A percentile compares a stretch with the other conserved stretches of the same genome.
phyloP scores from a whole-genome alignment of 768 basidiomycete genomes.

The Pholiota conissans region DNA sequence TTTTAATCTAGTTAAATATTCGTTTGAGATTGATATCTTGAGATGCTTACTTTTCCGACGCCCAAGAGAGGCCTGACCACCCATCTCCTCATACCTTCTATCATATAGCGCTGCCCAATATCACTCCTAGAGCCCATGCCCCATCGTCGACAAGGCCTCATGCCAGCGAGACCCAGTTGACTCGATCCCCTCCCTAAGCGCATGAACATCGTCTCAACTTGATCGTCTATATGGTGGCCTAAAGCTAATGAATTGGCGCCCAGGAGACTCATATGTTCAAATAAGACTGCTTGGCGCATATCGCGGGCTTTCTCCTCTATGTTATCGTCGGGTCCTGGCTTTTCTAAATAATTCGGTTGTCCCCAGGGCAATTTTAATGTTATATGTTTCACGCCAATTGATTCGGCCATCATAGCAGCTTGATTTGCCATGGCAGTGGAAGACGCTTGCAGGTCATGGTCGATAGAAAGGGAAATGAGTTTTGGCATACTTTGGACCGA shows the following conservation, averaged over 20 bases:
- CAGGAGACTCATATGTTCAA: conserved; percentile 35
- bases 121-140: conserved; percentile 64
- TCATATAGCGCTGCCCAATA: conserved; percentile 42
- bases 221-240: conserved; percentile 83
- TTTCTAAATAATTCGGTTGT: conserved; percentile 45
- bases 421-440: conserved; percentile 56
- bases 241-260: conserved; percentile 51
- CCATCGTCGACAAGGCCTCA: conserved; percentile 68
- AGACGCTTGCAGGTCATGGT: conserved; percentile 66
- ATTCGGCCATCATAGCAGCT: conserved; percentile 42
- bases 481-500: not conserved
- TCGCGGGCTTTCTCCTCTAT: conserved; percentile 60
- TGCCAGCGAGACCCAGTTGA: conserved; percentile 60
- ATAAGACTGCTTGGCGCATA: conserved; percentile 49
- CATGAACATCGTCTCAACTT: conserved; percentile 80
- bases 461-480: conserved; percentile 61
- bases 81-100: conserved; percentile 65
- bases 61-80: conserved; percentile 70
- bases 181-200: conserved; percentile 61
- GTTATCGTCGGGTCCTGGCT: conserved; percentile 36
- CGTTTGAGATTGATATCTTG: not conserved
- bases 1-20: conserved; percentile 2
- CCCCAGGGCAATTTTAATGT: conserved; percentile 60
- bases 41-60: conserved; percentile 59
- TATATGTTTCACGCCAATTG: conserved; percentile 46